Evolutionary conservation across 2,329 filamentous ascomycete species (phyloP).

Genomic region (Penicillium janthinellum): DNA sequence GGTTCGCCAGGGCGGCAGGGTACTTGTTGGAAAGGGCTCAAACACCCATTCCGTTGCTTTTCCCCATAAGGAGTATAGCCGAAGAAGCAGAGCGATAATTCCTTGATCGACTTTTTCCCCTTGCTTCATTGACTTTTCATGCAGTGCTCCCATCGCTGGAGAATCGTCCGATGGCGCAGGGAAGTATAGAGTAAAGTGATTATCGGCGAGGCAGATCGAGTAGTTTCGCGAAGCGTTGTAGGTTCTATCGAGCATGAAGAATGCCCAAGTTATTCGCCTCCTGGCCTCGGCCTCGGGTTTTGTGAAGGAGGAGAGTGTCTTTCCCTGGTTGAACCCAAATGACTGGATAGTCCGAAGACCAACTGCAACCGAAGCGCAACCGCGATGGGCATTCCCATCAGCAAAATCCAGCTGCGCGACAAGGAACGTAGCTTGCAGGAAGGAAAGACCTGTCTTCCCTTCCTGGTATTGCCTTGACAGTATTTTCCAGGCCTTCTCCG

Average conservation of each 20-base stretch:
- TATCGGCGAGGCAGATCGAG: constrained; percentile 28
- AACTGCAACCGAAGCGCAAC: constrained; percentile 24
- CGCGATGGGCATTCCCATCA: constrained; percentile 25
- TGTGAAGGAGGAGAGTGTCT: constrained; percentile 8
- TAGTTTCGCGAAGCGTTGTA: constrained; percentile 30
- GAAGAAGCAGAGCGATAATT: constrained; percentile 26
- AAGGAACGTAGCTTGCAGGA: constrained; percentile 29
- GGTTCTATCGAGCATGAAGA: constrained; percentile 31
- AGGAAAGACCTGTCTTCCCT: constrained; percentile 20
- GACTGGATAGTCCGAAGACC: constrained; percentile 28
- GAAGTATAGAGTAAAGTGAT: constrained; percentile 27
- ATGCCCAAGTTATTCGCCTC: constrained; percentile 28
- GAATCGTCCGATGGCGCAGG: constrained; percentile 8
- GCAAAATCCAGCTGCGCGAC: constrained; percentile 30
- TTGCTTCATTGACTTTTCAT: constrained; percentile 18
- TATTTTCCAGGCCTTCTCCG: constrained; percentile 25
- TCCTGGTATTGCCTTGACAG: constrained; percentile 21
- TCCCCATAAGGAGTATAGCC: constrained; percentile 28
- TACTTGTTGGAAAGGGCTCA: constrained; percentile 18
- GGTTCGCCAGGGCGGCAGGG: constrained; percentile 27
- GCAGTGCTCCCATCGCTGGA: constrained; percentile 12
- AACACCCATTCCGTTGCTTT: constrained; percentile 31
- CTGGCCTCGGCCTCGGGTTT: constrained; percentile 16
- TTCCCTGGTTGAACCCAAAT: constrained; percentile 22
- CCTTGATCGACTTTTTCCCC: constrained; percentile 26